Conservation (phyloP, 2,329 filamentous ascomycete species). For the Fusarium gaditjirri region DNA sequence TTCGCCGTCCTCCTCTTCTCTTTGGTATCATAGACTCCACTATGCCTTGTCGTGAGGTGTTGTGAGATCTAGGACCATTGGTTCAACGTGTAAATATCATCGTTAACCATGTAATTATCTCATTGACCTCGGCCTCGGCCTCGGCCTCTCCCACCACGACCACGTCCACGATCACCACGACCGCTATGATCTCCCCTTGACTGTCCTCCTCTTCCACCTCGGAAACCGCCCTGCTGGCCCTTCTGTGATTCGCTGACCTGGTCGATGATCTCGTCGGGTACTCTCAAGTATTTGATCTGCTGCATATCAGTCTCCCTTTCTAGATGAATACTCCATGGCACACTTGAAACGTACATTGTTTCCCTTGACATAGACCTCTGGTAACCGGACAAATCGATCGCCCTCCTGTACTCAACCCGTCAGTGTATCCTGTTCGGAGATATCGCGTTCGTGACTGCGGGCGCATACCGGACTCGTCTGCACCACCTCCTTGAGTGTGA, state of each 20-base stretch:
- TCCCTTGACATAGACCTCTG: slow-evolving; percentile 95
- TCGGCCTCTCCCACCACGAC: slow-evolving; percentile 53
- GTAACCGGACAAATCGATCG: slow-evolving; percentile 90
- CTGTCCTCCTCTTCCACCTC: slow-evolving; percentile 71
- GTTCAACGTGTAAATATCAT: slow-evolving; percentile 10
- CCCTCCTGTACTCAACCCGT: slow-evolving; percentile 71
- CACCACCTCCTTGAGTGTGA: slow-evolving; percentile 95
- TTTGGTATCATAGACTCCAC: background rate
- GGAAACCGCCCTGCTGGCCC: slow-evolving; percentile 70
- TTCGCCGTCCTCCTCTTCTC: slow-evolving; percentile 8
- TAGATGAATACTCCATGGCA: background rate
- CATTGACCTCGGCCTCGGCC: slow-evolving; percentile 51
- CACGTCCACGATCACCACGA: slow-evolving; percentile 57
- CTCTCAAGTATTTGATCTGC: slow-evolving; percentile 97
- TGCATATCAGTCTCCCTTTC: slow-evolving; percentile 19
- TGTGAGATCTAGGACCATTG: background rate
- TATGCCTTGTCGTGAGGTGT: background rate
- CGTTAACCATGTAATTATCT: slow-evolving; percentile 10
- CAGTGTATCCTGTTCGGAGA: slow-evolving; percentile 10
- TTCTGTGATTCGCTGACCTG: slow-evolving; percentile 92
- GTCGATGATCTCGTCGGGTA: slow-evolving; percentile 97
- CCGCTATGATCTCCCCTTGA: slow-evolving; percentile 68
- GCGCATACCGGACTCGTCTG: slow-evolving; percentile 83
- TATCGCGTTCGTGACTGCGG: background rate
- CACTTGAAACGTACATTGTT: slow-evolving; percentile 79